Base-by-base conservation (phyloP, 345 rosid genomes). In the Euphorbia pulcherrima region DNA sequence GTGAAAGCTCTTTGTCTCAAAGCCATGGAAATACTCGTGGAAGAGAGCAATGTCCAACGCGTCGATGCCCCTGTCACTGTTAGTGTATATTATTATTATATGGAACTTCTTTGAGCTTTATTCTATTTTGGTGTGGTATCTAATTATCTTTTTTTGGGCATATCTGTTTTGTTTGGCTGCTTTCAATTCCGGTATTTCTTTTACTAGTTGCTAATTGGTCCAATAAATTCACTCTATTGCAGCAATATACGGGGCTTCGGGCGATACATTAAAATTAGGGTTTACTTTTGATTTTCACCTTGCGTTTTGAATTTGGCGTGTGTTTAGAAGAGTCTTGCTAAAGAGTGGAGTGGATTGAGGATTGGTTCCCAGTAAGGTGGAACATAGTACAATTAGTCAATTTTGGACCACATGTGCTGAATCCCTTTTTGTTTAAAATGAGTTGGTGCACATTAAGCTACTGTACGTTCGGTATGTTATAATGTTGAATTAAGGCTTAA, bases 61-160 rank as follows among this genome's bases (percentile, higher is more conserved):
- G 96, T 95, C 13, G 97, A 95, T 64, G 94, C 99, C 55, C 98
- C 99, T 61, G 96, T 95, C 79, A 92, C 99, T 65, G 97, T 95
- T 23, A 20, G 56, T 52, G 23, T 12, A 11, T 7, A 12, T 10
- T 14, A 4, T 39, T 6, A 39, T 39, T 39, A 39, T 1, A 6
- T 47, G 20, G 37, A 47, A 17, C 0, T 0, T 51, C 17, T 27
- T 10, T 2, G 13, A 3, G 26, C 10, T 27, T 8, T 33, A 35
- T 10, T n/a, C n/a, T n/a, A n/a, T 46, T 47, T 64, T 12, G 8
- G 20, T n/a, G n/a, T n/a, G 27, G 24, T 44, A 44, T 14, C 48
- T 44, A 44, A 33, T 33, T 44, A 0, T 9, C 13, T 24, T 46
- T 28, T 28, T 35, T 33, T 37, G n/a, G 12, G 37, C 39, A 6